Evolutionary conservation across 2,329 filamentous ascomycete species (phyloP).

Genomic region (Exophiala oligosperma): DNA sequence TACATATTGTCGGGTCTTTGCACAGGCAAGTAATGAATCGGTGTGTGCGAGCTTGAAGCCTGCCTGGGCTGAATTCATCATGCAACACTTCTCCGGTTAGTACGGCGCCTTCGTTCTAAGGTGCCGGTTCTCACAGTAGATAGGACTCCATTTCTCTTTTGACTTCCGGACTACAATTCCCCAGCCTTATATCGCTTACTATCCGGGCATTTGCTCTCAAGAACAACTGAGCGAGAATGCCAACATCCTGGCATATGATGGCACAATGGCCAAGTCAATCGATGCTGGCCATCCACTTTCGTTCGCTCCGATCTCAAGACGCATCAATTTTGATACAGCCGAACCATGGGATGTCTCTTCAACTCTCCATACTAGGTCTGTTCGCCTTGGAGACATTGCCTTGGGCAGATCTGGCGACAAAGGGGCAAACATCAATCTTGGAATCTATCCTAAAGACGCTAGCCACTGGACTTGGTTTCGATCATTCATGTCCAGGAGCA

Average conservation of each 20-base stretch:
- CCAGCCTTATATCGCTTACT: slow-evolving; percentile 42
- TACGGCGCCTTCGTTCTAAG: no score
- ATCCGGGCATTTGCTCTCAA: slow-evolving; percentile 38
- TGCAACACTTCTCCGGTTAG: slow-evolving; percentile 42
- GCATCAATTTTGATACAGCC: no score
- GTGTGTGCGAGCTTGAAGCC: no score
- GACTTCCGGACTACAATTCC: slow-evolving; percentile 44
- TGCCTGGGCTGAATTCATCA: no score
- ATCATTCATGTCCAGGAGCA: no score
- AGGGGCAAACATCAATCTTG: slow-evolving; percentile 46
- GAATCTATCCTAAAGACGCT: slow-evolving; percentile 44
- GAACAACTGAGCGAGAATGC: slow-evolving; percentile 16
- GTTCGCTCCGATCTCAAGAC: no score
- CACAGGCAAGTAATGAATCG: slow-evolving; percentile 34
- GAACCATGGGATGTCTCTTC: slow-evolving; percentile 1
- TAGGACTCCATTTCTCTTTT: slow-evolving; percentile 43
- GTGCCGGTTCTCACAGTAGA: no score
- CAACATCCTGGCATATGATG: no score
- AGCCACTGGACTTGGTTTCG: slow-evolving; percentile 49
- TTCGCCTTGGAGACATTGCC: slow-evolving; percentile 37
- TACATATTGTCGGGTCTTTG: slow-evolving; percentile 46
- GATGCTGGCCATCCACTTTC: no score
- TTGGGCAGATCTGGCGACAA: slow-evolving; percentile 46
- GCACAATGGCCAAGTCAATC: no score
- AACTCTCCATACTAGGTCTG: slow-evolving; percentile 32